phyloP scores from a whole-genome alignment of 495 filamentous ascomycete species.

The Aspergillus carlsbadensis region DNA sequence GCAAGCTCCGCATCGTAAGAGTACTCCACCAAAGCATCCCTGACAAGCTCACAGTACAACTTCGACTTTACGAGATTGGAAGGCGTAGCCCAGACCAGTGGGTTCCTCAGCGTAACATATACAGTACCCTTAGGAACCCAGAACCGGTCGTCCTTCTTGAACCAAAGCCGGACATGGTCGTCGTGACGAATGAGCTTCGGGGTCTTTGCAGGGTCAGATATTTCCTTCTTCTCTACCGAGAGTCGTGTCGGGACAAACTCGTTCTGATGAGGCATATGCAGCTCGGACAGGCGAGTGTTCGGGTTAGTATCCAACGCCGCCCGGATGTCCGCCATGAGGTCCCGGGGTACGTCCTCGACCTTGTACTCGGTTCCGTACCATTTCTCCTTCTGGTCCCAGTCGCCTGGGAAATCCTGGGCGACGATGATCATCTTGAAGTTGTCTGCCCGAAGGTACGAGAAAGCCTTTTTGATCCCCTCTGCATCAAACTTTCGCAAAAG shows the following conservation, averaged over 20 bases:
- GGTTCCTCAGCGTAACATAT: conserved; percentile 75
- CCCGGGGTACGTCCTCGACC: conserved; percentile 73
- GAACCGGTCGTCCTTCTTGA: conserved; percentile 97
- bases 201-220: conserved; percentile 66
- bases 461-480: conserved; percentile 68
- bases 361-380: conserved; percentile 99
- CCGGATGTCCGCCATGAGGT: conserved; percentile 68
- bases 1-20: conserved; percentile 96
- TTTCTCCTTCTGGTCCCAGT: conserved; percentile 86
- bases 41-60: conserved; percentile 83
- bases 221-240: conserved; percentile 91
- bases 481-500: conserved; percentile 77
- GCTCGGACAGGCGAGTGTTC: conserved; percentile 59
- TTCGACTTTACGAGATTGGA: conserved; percentile 72
- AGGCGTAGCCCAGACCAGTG: conserved; percentile 73
- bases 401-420: conserved; percentile 76
- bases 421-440: conserved; percentile 85
- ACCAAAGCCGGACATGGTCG: conserved; percentile 82
- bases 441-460: conserved; percentile 76
- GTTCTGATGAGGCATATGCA: conserved; percentile 91
- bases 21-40: conserved; percentile 90
- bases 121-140: conserved; percentile 96
- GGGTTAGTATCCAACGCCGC: conserved; percentile 57
- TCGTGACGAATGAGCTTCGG: conserved; percentile 90
- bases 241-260: conserved; percentile 94